phyloP scores from a whole-genome alignment of 495 filamentous ascomycete species.

The Penicillium herquei region DNA sequence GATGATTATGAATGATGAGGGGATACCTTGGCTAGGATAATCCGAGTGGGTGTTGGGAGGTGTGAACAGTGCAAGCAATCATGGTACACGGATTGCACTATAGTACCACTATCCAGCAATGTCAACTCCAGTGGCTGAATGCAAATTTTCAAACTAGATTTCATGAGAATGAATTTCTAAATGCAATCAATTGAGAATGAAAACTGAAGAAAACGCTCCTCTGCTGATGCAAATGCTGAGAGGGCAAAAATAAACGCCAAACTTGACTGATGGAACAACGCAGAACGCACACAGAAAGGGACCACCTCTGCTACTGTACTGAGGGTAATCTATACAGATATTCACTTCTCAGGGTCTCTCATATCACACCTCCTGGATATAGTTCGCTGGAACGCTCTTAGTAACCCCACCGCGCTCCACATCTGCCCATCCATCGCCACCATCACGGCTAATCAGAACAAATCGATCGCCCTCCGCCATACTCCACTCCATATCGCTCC shows the following conservation, averaged over 20 bases:
- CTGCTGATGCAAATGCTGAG: slow-evolving; percentile 23
- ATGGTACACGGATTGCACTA: background rate
- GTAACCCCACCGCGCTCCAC: slow-evolving; percentile 87
- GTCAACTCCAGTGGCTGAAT: background rate
- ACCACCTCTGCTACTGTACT: slow-evolving; percentile 4
- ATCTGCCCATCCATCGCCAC: slow-evolving; percentile 94
- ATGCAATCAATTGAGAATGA: background rate
- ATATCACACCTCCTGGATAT: slow-evolving; percentile 69
- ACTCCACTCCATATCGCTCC: slow-evolving; percentile 80
- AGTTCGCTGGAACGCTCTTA: slow-evolving; percentile 93
- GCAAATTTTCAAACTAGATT: background rate
- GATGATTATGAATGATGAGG: slow-evolving; percentile 6
- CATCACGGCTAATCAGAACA: slow-evolving; percentile 78
- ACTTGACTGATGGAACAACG: background rate
- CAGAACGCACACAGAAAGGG: slow-evolving; percentile 6
- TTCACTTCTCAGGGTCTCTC: background rate
- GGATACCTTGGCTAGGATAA: background rate
- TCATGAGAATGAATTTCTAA: background rate
- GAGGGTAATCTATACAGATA: slow-evolving; percentile 7
- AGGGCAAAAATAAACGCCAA: slow-evolving; percentile 10
- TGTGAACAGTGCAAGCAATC: background rate
- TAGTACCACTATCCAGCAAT: background rate
- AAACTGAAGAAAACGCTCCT: slow-evolving; percentile 1
- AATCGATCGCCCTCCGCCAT: slow-evolving; percentile 92
- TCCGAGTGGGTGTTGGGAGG: background rate